Evolutionary conservation across 495 filamentous ascomycete genomes (phyloP), one percentile per base, ranked within the genome.

Genomic region (Neurospora sp.): DNA sequence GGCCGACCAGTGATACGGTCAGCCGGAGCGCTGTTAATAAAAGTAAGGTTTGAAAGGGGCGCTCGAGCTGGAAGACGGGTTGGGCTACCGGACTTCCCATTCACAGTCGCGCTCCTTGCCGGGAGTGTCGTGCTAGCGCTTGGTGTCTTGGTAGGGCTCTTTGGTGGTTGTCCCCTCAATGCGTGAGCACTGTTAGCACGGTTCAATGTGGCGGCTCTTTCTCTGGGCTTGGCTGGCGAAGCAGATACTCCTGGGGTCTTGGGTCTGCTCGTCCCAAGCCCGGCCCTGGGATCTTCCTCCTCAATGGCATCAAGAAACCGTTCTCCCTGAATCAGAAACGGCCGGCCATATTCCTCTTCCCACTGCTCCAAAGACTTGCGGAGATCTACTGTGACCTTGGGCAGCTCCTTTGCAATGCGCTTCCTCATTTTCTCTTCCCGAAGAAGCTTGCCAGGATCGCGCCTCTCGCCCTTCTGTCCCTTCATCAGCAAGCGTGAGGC

Each of bases 391-490:
- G 94, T 92, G 17, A 99, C 85, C 81, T 96, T 98, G 7, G 96
- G 96, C 59, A 99, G 85, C 75, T 99, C 96, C 81, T 98, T 98
- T 17, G 93, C 86, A 72, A 98, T 97, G 37, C 94, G 86, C 87
- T 98, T 99, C 48, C 96, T 89, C 93, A 97, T 96, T 86, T 97
- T 98, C 83, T 99, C 96, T 78, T 99, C 96, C 35, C 96, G 88
- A 39, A 99, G 84, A n/a, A 99, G 85, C 80, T 96, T 93, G 38
- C 93, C 94, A 0, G 96, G 96, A 80, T 99, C 96, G 76, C 96
- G 91, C 77, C 89, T 90, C 80, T 97, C 94, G 69, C 94, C 92
- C 82, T 95, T 97, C 71, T 90, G 89, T 3, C 94, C 94, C 45
- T 94, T 92, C 73, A 87, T 87, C 89, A 98, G 92, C 16, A 99